Evolutionary conservation across 2,329 filamentous ascomycete genomes (phyloP), one percentile per base, ranked within the genome.

Genomic region (Botryotinia globosa): DNA sequence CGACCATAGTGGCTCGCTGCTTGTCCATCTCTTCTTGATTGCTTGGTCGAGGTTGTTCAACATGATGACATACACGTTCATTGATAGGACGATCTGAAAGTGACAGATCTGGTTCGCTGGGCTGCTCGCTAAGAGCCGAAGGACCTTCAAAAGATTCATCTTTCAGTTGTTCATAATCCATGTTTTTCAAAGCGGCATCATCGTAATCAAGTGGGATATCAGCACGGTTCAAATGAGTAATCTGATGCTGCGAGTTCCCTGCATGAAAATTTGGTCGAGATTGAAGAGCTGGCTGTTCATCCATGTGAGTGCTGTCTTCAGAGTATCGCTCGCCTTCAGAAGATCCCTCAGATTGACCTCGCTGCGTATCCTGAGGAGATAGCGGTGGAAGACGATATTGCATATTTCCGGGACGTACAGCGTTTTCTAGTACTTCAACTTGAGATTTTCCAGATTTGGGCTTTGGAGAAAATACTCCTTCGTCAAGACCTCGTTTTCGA

Each of bases 61-160:
- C 70, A 39, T 39, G 39, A 6, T 67, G 20, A 32, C 62, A 42
- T 16, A 72, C 32, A 29, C 62, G 63, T 32, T 72, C 70, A n/a
- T 34, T 20, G 16, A 72, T 44, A n/a, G 70, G 12, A 20, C 64
- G 70, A 8, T 68, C 65, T 22, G 70, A 72, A 6, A 72, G 29
- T 51, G 70, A 72, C 10, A 68, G 6, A n/a, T 72, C 70, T 7
- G 45, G 62, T 10, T 72, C 70, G 25, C 34, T 68, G 39, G 42
- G n/a, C 14, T 44, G 54, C 39, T 69, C 45, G 25, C 16, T 39
- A 54, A 29, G 56, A n/a, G 29, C 37, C 18, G 72, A 44, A 18
- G 48, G 9, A 3, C n/a, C 62, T 64, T 73, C 72, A 69, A 73
- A 73, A n/a, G 67, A 65, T 59, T 73, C 58, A 14, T 71, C 59